Evolutionary conservation across 176 grass and related monocot species (phyloP).

Genomic region (Hordeum marinum): DNA sequence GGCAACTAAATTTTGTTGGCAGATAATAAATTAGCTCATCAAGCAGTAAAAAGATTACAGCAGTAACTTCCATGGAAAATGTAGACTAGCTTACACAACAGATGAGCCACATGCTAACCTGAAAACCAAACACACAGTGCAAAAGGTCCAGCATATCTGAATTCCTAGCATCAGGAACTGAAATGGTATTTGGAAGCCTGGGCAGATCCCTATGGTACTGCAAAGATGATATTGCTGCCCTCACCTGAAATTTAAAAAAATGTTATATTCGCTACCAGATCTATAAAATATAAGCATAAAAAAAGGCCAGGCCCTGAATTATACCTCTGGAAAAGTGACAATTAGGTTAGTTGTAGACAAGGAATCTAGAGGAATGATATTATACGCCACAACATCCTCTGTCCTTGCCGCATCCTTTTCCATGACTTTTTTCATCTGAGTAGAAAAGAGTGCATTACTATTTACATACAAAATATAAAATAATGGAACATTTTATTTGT

Average conservation of each 20-base stretch:
- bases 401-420: slow-evolving; percentile 83
- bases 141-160: slow-evolving; percentile 93
- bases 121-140: slow-evolving; percentile 83
- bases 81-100: neutral
- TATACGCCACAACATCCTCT: slow-evolving; percentile 85
- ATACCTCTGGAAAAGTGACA: slow-evolving; percentile 65
- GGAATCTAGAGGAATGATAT: slow-evolving; percentile 89
- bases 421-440: slow-evolving; percentile 86
- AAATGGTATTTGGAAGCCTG: slow-evolving; percentile 62
- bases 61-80: neutral
- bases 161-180: slow-evolving; percentile 69
- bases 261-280: neutral
- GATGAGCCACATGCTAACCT: slow-evolving; percentile 43
- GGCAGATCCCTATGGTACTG: slow-evolving; percentile 61
- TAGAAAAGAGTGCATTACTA: slow-evolving; percentile 20
- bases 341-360: slow-evolving; percentile 74
- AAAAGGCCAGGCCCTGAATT: neutral
- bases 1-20: neutral
- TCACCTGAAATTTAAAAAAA: slow-evolving; percentile 57
- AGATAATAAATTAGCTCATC: neutral
- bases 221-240: slow-evolving; percentile 80
- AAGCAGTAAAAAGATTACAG: neutral
- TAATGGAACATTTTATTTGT: neutral
- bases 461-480: slow-evolving; percentile 1
- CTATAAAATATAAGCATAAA: neutral